These are phyloP conservation scores for Pinus albicaulis DNA, from an alignment of 75 land plant species.

Conservation along the genomic window DNA sequence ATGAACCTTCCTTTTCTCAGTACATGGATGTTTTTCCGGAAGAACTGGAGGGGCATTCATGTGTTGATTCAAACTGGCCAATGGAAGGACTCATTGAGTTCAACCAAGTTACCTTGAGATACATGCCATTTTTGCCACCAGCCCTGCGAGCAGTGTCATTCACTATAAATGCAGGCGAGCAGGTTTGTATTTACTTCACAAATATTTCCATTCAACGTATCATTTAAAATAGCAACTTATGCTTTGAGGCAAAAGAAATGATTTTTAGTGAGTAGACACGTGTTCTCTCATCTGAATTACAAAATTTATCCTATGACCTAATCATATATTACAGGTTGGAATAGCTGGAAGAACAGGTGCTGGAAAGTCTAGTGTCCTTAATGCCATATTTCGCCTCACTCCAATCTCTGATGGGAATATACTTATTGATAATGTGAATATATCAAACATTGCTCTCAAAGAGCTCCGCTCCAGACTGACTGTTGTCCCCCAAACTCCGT, in stretches of 20 bases:
- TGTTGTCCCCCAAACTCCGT: constrained; percentile 94
- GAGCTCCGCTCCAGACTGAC: constrained; percentile 71
- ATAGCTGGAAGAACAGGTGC: constrained; percentile 98
- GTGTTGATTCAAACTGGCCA: constrained; percentile 58
- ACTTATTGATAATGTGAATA: constrained; percentile 61
- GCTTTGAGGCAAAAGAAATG: neutral
- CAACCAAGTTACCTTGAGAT: constrained; percentile 68
- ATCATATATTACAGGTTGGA: constrained; percentile 62
- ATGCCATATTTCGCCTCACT: constrained; percentile 79
- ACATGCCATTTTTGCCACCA: constrained; percentile 71
- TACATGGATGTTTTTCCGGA: constrained; percentile 87
- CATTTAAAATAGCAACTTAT: neutral
- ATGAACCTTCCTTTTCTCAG: constrained; percentile 31
- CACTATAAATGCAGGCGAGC: constrained; percentile 54
- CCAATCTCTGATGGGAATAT: constrained; percentile 66
- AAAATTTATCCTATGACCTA: neutral
- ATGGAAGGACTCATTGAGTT: constrained; percentile 62
- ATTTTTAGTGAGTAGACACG: neutral
- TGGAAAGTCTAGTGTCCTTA: constrained; percentile 92
- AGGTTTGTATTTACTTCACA: constrained; percentile 35
- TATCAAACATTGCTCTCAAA: constrained; percentile 50
- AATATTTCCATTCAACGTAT: neutral
- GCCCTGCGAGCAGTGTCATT: constrained; percentile 75
- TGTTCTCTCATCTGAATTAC: neutral
- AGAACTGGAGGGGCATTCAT: constrained; percentile 34